phyloP scores from a whole-genome alignment of 176 grass and related monocot genomes.

The Tillandsia leiboldiana region DNA sequence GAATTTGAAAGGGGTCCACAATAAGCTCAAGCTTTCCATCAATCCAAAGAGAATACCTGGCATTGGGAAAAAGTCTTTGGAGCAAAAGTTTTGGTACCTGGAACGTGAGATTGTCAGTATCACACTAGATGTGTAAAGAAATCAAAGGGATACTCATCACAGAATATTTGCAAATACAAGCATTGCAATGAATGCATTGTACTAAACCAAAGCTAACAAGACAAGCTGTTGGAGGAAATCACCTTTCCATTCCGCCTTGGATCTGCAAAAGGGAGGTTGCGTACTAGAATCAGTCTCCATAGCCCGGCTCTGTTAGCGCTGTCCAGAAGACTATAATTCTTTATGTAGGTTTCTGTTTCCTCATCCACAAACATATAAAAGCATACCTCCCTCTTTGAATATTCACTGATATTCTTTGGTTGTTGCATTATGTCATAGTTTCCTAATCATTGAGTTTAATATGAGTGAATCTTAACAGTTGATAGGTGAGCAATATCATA shows the following conservation, averaged over 20 bases:
- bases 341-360: conserved; percentile 25
- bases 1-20: conserved; percentile 26
- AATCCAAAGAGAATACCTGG: conserved; percentile 25
- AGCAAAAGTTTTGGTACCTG: conserved; percentile 28
- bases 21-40: conserved; percentile 30
- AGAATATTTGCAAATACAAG: neutral
- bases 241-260: conserved; percentile 27
- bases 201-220: neutral
- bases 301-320: conserved; percentile 9
- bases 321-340: conserved; percentile 14
- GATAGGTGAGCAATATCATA: neutral
- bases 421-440: conserved; percentile 32
- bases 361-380: conserved; percentile 28
- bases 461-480: neutral
- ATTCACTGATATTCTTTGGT: conserved; percentile 26
- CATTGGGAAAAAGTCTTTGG: conserved; percentile 27
- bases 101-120: neutral
- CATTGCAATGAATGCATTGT: neutral
- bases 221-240: neutral
- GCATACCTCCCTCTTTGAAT: conserved; percentile 26
- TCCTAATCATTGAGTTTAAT: conserved; percentile 9
- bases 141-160: neutral
- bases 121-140: neutral
- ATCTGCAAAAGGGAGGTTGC: conserved; percentile 21
- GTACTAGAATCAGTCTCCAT: conserved; percentile 19